Conservation (phyloP, 768 basidiomycete species). For the Asterophora lycoperdoides region DNA sequence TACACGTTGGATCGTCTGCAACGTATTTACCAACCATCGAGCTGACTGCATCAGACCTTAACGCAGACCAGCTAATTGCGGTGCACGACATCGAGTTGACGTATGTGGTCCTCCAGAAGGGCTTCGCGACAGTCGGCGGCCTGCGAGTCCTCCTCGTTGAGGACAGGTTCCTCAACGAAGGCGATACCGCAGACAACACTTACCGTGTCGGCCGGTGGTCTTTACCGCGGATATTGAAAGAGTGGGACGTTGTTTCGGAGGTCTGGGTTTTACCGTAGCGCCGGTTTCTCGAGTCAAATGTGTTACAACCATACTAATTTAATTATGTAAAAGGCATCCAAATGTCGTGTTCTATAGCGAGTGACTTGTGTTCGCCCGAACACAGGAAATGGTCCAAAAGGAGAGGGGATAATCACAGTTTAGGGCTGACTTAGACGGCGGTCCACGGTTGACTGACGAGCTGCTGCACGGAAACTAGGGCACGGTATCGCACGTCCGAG, state of each 20-base stretch:
- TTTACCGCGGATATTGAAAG: conserved; percentile 52
- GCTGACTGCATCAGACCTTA: conserved; percentile 21
- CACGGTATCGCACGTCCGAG: conserved; percentile 88
- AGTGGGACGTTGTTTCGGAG: conserved; percentile 71
- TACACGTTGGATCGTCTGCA: conserved; percentile 50
- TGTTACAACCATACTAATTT: background rate
- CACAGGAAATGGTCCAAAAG: conserved; percentile 3
- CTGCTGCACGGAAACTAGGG: conserved; percentile 84
- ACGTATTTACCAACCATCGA: conserved; percentile 42
- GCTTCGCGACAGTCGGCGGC: conserved; percentile 65
- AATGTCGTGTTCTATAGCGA: background rate
- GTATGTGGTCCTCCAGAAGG: conserved; percentile 54
- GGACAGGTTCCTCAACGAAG: conserved; percentile 43
- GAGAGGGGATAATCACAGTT: background rate
- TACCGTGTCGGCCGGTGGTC: conserved; percentile 19
- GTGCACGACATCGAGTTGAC: conserved; percentile 60
- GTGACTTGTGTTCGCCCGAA: background rate
- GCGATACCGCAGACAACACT: conserved; percentile 19
- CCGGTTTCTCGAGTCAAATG: background rate
- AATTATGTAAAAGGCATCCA: background rate
- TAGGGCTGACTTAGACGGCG: conserved; percentile 30
- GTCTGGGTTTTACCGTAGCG: conserved; percentile 50
- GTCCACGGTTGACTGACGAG: conserved; percentile 90
- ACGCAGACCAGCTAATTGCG: conserved; percentile 29
- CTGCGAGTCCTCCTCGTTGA: conserved; percentile 63